A percentile compares a stretch with the other conserved stretches of the same genome.
These are phyloP conservation scores for Aspergillus arachidicola DNA, from an alignment of 2,329 filamentous ascomycete species.

Conservation along the genomic window DNA sequence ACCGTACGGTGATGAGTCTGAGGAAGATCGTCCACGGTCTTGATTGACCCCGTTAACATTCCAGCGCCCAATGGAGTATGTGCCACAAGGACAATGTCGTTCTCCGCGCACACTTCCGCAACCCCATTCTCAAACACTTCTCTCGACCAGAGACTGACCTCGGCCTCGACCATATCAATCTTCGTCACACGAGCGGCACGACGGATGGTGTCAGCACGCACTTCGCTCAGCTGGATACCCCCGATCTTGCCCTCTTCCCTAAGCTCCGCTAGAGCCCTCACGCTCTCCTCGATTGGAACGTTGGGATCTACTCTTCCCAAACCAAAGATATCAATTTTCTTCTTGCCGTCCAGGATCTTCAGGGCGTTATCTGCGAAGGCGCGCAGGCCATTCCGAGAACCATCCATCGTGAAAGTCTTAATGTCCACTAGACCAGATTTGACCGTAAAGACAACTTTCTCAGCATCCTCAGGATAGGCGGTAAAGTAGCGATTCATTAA, in stretches of 20 bases:
- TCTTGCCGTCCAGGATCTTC: background rate
- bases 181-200: background rate
- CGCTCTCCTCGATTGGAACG: slow-evolving; percentile 44
- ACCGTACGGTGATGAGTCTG: slow-evolving; percentile 41
- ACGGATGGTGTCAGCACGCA: slow-evolving; percentile 37
- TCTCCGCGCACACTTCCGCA: slow-evolving; percentile 60
- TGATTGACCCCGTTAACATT: slow-evolving; percentile 58
- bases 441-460: slow-evolving; percentile 25
- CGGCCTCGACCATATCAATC: slow-evolving; percentile 24
- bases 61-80: slow-evolving; percentile 72
- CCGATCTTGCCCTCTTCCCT: slow-evolving; percentile 40
- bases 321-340: background rate
- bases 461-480: slow-evolving; percentile 31
- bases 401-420: background rate
- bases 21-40: slow-evolving; percentile 57
- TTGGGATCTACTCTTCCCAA: background rate
- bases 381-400: background rate
- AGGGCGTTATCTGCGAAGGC: background rate
- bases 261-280: slow-evolving; percentile 32
- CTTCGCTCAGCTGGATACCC: slow-evolving; percentile 39
- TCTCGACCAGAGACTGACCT: slow-evolving; percentile 56
- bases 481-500: slow-evolving; percentile 31
- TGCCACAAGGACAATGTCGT: slow-evolving; percentile 69
- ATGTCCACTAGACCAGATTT: background rate
- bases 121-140: slow-evolving; percentile 54